phyloP scores from a whole-genome alignment of 495 filamentous ascomycete genomes.

The Aspergillus kassunensis region DNA sequence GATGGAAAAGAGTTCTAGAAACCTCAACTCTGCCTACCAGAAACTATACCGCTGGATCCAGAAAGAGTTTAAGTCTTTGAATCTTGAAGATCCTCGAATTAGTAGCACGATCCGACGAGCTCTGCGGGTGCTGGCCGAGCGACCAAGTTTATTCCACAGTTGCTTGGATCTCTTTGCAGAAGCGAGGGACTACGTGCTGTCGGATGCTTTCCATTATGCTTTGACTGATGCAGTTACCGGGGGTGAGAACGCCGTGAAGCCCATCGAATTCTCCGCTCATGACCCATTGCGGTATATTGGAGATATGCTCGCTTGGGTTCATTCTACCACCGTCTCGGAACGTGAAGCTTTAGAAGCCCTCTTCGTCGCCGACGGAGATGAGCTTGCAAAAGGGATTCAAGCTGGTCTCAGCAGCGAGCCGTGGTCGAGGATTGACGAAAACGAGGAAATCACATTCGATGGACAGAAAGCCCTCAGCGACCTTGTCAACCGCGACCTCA shows the following conservation, averaged over 20 bases:
- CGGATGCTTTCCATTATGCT: constrained; percentile 86
- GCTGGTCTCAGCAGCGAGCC: constrained; percentile 82
- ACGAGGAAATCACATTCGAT: constrained; percentile 67
- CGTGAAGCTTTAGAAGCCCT: constrained; percentile 86
- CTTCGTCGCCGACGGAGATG: constrained; percentile 88
- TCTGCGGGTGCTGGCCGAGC: constrained; percentile 81
- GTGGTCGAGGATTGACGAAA: constrained; percentile 64
- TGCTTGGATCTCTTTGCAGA: constrained; percentile 94
- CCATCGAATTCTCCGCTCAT: constrained; percentile 90
- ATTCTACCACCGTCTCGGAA: constrained; percentile 91
- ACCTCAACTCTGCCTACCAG: constrained; percentile 88
- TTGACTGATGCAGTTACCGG: constrained; percentile 68
- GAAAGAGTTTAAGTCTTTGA: constrained; percentile 84
- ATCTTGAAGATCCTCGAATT: constrained; percentile 93
- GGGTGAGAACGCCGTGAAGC: constrained; percentile 61
- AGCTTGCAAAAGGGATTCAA: constrained; percentile 80
- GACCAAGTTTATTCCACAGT: constrained; percentile 85
- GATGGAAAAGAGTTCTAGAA: constrained; percentile 81
- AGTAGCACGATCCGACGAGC: constrained; percentile 80
- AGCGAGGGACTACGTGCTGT: constrained; percentile 79
- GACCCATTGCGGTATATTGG: constrained; percentile 90
- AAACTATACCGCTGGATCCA: constrained; percentile 95
- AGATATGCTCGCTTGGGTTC: constrained; percentile 97
- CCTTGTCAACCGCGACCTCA: constrained; percentile 81
- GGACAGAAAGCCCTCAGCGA: constrained; percentile 79